Conservation (phyloP, 2,329 filamentous ascomycete genomes). For the Fusarium musae region DNA sequence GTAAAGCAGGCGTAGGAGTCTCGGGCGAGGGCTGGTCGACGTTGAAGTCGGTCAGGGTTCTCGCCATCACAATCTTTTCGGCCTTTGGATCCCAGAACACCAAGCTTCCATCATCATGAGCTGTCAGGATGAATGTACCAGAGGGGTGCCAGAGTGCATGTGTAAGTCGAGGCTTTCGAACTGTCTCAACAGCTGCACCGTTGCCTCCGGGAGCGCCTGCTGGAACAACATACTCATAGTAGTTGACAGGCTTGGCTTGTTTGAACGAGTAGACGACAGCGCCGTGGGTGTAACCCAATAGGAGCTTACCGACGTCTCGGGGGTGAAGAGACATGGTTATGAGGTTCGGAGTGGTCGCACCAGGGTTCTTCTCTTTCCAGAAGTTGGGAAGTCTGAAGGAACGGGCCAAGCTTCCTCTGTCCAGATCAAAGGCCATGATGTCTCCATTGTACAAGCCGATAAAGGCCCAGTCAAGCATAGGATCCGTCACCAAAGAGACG, state of each 20-base stretch:
- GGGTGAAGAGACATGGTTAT: conserved; percentile 88
- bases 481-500: conserved; percentile 80
- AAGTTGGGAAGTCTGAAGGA: conserved; percentile 88
- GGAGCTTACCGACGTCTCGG: conserved; percentile 87
- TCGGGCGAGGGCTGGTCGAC: conserved; percentile 73
- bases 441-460: conserved; percentile 86
- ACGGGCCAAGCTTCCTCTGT: conserved; percentile 75
- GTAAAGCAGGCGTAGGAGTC: conserved; percentile 65
- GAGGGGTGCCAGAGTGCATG: conserved; percentile 96
- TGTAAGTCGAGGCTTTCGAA: conserved; percentile 78
- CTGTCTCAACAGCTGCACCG: conserved; percentile 67
- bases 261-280: conserved; percentile 96
- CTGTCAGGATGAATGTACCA: conserved; percentile 87
- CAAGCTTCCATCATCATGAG: conserved; percentile 89
- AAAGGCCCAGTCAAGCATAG: conserved; percentile 92
- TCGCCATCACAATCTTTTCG: conserved; percentile 82
- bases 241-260: conserved; percentile 81
- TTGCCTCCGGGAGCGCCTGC: conserved; percentile 87
- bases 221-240: conserved; percentile 85
- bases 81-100: conserved; percentile 97
- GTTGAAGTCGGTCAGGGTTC: conserved; percentile 79
- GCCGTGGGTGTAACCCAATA: conserved; percentile 91
- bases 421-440: conserved; percentile 91
- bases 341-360: conserved; percentile 68
- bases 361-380: conserved; percentile 80